Percentiles rank a stretch among this genome's conserved stretches.
phyloP scores from a whole-genome alignment of 176 grass and related monocot species.

The Eleusine indica region DNA sequence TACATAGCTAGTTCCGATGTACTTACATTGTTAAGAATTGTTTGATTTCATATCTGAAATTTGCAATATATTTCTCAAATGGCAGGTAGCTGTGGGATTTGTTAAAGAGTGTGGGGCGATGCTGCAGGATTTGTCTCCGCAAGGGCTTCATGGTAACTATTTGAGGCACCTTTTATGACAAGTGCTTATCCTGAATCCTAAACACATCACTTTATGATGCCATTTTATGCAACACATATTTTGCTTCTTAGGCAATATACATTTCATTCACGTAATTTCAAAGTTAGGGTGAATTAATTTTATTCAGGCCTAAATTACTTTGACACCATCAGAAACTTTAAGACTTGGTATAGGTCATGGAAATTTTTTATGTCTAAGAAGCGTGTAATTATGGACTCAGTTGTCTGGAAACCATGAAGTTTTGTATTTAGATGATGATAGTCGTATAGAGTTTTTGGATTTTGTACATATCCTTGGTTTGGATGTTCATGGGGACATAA shows the following conservation, averaged over 20 bases:
- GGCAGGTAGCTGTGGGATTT: conserved; percentile 87
- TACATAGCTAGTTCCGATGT: conserved; percentile 31
- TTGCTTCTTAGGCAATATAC: background rate
- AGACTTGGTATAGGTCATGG: conserved; percentile 13
- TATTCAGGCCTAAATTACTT: background rate
- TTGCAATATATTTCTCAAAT: conserved; percentile 5
- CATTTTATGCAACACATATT: background rate
- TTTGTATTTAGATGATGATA: background rate
- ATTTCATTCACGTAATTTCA: background rate
- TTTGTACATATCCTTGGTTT: background rate
- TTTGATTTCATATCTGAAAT: conserved; percentile 24
- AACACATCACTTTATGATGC: background rate
- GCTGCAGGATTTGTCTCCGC: conserved; percentile 79
- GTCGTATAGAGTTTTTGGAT: background rate
- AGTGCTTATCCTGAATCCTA: conserved; percentile 5
- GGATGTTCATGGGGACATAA: background rate
- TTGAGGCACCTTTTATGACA: background rate
- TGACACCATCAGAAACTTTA: background rate
- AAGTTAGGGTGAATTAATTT: background rate
- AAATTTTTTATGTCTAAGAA: background rate
- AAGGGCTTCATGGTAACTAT: conserved; percentile 84
- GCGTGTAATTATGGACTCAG: background rate
- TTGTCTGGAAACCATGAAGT: background rate
- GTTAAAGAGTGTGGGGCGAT: conserved; percentile 93
- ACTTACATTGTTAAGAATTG: conserved; percentile 7